A percentile compares a stretch with the other conserved stretches of the same genome.
Evolutionary conservation across 148 eudicot species (phyloP).

Genomic region (Agrostemma githago): DNA sequence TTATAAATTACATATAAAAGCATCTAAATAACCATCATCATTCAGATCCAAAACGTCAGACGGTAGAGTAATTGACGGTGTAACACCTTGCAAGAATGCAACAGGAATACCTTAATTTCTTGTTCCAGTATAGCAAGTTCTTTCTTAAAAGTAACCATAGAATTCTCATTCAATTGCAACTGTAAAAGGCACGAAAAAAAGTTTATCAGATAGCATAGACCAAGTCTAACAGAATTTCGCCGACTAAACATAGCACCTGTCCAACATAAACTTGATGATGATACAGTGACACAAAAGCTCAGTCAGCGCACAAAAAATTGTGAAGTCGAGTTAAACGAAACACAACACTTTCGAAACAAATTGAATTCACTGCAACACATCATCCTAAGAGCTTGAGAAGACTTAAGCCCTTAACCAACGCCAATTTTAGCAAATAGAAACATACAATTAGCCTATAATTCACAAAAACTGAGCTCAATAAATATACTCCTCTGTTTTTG

Average conservation of each 20-base stretch:
- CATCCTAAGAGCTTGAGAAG: background rate
- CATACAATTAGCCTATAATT: too few species aligned
- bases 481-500: too few species aligned
- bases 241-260: background rate
- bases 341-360: background rate
- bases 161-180: slow-evolving; percentile 64
- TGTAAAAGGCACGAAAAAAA: slow-evolving; percentile 24
- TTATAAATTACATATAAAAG: background rate
- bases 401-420: background rate
- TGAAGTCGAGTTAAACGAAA: background rate
- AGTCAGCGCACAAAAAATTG: background rate
- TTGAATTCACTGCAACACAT: background rate
- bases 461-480: too few species aligned
- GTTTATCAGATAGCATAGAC: background rate
- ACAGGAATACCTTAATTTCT: slow-evolving; percentile 63
- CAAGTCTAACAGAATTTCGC: background rate
- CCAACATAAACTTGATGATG: background rate
- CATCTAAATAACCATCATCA: background rate
- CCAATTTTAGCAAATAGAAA: background rate
- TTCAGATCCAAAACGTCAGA: background rate
- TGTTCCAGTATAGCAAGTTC: slow-evolving; percentile 74
- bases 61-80: background rate
- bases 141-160: slow-evolving; percentile 59
- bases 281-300: background rate
- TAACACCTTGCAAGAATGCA: background rate